Evolutionary conservation across 2,329 filamentous ascomycete genomes (phyloP).

Genomic region (Aspergillus fumigatus): DNA sequence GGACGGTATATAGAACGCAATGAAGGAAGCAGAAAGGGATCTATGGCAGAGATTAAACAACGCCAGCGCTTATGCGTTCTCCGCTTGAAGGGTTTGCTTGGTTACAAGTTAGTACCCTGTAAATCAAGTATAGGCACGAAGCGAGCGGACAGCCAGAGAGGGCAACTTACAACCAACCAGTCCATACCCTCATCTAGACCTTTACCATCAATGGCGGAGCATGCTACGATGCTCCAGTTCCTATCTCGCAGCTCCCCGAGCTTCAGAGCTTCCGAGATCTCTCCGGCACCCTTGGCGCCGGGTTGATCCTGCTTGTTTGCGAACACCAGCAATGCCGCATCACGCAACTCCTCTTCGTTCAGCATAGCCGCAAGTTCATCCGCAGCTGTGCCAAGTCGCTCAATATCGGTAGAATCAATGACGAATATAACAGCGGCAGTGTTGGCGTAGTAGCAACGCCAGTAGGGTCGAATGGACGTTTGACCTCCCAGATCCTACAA

Average conservation of each 20-base stretch:
- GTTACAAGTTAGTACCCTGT: conserved; percentile 9
- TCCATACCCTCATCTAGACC: conserved; percentile 98
- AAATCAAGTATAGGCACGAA: not conserved
- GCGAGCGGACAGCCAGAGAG: not conserved
- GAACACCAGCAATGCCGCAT: conserved; percentile 88
- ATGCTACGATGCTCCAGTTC: conserved; percentile 99
- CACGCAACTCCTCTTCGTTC: conserved; percentile 92
- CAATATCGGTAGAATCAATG: conserved; percentile 96
- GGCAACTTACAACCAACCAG: conserved; percentile 76
- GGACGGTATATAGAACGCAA: conserved; percentile 22
- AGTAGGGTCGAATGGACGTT: conserved; percentile 98
- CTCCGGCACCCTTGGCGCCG: conserved; percentile 90
- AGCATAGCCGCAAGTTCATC: conserved; percentile 94
- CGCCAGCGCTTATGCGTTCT: conserved; percentile 37
- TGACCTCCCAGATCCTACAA: conserved; percentile 83
- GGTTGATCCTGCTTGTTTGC: conserved; percentile 99
- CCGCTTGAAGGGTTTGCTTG: conserved; percentile 42
- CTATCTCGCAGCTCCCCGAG: conserved; percentile 88
- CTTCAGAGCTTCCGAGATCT: conserved; percentile 90
- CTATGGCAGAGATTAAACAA: conserved; percentile 27
- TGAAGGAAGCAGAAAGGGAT: conserved; percentile 19
- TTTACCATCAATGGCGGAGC: conserved; percentile 90
- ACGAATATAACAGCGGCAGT: conserved; percentile 98
- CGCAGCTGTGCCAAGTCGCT: conserved; percentile 83
- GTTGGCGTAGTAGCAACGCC: conserved; percentile 99